phyloP scores from a whole-genome alignment of 768 basidiomycete genomes.

The Trametes gibbosa region DNA sequence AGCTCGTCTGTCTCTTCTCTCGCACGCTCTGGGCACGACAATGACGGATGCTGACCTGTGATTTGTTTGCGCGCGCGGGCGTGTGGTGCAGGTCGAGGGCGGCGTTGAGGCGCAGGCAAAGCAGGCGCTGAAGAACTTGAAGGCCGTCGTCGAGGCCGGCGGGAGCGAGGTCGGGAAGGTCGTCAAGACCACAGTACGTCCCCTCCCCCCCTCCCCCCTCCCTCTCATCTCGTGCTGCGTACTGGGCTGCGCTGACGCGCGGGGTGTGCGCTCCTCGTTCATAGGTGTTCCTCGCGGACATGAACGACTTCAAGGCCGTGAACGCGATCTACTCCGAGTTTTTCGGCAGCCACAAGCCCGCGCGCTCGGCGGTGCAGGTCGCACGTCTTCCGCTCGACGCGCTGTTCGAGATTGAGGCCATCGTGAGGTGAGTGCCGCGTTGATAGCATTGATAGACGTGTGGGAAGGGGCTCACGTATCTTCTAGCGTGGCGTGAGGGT shows the following conservation, averaged over 20 bases:
- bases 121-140: constrained; percentile 85
- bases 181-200: constrained; percentile 84
- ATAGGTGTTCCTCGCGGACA: constrained; percentile 90
- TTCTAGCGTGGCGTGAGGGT: too few relatives aligned
- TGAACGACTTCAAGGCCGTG: constrained; percentile 85
- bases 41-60: background rate
- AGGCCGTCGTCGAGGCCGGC: constrained; percentile 77
- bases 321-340: constrained; percentile 80
- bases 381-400: constrained; percentile 87
- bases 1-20: constrained; percentile 47
- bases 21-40: background rate
- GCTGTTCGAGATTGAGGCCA: constrained; percentile 88
- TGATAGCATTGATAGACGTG: background rate
- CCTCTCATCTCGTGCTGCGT: background rate
- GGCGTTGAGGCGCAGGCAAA: constrained; percentile 79
- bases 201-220: constrained; percentile 18
- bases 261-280: too few relatives aligned
- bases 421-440: constrained; percentile 57
- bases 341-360: constrained; percentile 91
- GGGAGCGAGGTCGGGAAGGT: constrained; percentile 78
- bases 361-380: constrained; percentile 90
- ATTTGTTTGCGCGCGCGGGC: background rate
- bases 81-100: constrained; percentile 36
- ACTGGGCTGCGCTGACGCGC: background rate
- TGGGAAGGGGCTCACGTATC: background rate